Percentiles rank a stretch among this genome's conserved stretches.
Conservation (phyloP, 2,329 filamentous ascomycete species). For the Ophiostoma sp. region DNA sequence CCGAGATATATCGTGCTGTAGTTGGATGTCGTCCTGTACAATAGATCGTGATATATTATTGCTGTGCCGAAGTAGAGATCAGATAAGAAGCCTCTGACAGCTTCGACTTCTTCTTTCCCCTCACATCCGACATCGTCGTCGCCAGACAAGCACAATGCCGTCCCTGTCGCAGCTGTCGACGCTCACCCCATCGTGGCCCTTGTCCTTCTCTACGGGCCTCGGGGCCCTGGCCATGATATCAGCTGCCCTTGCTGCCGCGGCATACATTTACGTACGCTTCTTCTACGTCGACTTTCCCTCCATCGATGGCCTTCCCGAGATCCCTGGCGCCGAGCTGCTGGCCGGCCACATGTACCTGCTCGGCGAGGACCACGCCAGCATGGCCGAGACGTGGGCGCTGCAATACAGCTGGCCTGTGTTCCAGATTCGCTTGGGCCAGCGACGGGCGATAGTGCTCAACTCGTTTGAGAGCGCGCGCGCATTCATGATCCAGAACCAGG, state of each 20-base stretch:
- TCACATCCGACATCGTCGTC: not conserved
- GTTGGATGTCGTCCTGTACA: no score
- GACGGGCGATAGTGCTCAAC: conserved; percentile 70
- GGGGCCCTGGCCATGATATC: not conserved
- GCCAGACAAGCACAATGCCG: not conserved
- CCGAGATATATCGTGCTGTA: no score
- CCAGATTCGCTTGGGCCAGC: conserved; percentile 63
- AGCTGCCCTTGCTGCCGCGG: not conserved
- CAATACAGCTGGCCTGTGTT: conserved; percentile 57
- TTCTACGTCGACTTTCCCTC: conserved; percentile 38
- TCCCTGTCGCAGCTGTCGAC: not conserved
- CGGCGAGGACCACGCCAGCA: conserved; percentile 51
- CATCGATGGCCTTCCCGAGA: conserved; percentile 56
- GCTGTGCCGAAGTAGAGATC: no score
- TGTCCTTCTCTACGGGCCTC: not conserved
- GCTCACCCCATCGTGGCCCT: not conserved
- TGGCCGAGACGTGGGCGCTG: conserved; percentile 52
- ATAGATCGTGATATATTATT: no score
- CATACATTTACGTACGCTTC: not conserved
- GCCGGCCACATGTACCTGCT: conserved; percentile 60
- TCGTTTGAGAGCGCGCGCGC: conserved; percentile 68
- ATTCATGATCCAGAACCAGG: conserved; percentile 75
- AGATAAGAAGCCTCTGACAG: not conserved
- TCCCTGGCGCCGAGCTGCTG: conserved; percentile 52
- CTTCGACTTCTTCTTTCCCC: not conserved